Base-by-base conservation (phyloP, 352 stramenopile genomes). In the Globisporangium abappressorium region DNA sequence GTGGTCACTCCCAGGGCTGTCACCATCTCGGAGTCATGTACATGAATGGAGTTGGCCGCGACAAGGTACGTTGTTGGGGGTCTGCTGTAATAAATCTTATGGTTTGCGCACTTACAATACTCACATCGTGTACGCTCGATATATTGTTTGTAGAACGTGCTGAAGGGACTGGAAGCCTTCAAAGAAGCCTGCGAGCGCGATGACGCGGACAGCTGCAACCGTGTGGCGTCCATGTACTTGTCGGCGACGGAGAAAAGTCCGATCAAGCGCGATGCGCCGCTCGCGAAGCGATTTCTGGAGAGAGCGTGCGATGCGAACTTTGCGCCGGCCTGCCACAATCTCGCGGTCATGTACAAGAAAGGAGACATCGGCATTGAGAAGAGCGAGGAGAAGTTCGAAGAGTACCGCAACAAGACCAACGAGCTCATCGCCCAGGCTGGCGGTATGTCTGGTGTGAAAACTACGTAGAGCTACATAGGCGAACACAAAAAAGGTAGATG, bases 291-390 rank as follows among this genome's bases (percentile, higher is more conserved):
- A 24, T 95, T 88, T 62, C 64, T 95, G 8, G 79, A 91, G 66
- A 78, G 77, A 28, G 87, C 89, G 15, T 96, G 89, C 57, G 85
- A 93, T 53, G 81, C 84, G 66, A 95, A 94, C 69, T 94, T 93
- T 65, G 89, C 87, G 15, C 89, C 89, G 58, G 89, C 89, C 43
- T 96, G 89, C 73, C 87, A 96, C 72, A 96, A 96, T 62, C 70
- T 96, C 41, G 89, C 89, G 4, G 89, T 96, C 43, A 93, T 95
- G 87, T 95, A 85, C 83, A 95, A 94, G 73, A 93, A 91, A 43
- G 89, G 89, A 38, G 89, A 96, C 70, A 75, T 69, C n/a, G 81
- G 80, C 43, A 79, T 94, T 33, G 69, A 80, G 15, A 75, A 91
- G 73, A 77, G 91, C 62, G 77, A 92, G 46, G 64, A 69, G 26